phyloP scores from a whole-genome alignment of 176 grass and related monocot species.

The Paspalum vaginatum region DNA sequence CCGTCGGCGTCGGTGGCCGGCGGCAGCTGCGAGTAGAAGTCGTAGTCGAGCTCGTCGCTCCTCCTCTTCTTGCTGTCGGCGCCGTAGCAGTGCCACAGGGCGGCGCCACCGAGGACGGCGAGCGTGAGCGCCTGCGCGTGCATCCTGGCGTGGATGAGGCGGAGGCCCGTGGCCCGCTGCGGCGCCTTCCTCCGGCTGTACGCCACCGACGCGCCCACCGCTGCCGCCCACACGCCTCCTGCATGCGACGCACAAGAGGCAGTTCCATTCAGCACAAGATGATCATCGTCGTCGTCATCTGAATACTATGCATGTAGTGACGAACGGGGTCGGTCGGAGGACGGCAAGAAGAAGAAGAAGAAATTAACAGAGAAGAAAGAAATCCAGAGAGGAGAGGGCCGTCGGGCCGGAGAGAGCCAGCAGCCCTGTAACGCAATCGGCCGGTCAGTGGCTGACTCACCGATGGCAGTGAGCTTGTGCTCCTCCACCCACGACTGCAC shows the following conservation, averaged over 20 bases:
- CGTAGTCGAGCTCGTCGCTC: slow-evolving; percentile 4
- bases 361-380: too few relatives aligned
- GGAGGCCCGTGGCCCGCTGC: slow-evolving; percentile 54
- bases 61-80: too few relatives aligned
- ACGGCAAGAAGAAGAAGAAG: too few relatives aligned
- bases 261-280: too few relatives aligned
- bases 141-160: slow-evolving; percentile 81
- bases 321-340: too few relatives aligned
- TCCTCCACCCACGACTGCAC: slow-evolving; percentile 70
- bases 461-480: slow-evolving; percentile 76
- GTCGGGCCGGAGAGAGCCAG: too few relatives aligned
- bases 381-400: too few relatives aligned
- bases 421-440: too few relatives aligned
- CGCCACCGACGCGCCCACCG: slow-evolving; percentile 65
- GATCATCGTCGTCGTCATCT: too few relatives aligned
- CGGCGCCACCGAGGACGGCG: slow-evolving; percentile 64
- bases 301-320: too few relatives aligned
- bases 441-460: slow-evolving; percentile 11
- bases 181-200: slow-evolving; percentile 47
- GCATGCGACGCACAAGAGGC: background rate
- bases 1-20: slow-evolving; percentile 33
- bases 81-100: slow-evolving; percentile 53
- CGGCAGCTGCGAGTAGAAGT: slow-evolving; percentile 58
- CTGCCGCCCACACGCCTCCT: slow-evolving; percentile 67
- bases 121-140: slow-evolving; percentile 77